A percentile compares a stretch with the other conserved stretches of the same genome.
These are phyloP conservation scores for Sambucus nigra DNA, from an alignment of 129 eudicot genomes.

Conservation along the genomic window DNA sequence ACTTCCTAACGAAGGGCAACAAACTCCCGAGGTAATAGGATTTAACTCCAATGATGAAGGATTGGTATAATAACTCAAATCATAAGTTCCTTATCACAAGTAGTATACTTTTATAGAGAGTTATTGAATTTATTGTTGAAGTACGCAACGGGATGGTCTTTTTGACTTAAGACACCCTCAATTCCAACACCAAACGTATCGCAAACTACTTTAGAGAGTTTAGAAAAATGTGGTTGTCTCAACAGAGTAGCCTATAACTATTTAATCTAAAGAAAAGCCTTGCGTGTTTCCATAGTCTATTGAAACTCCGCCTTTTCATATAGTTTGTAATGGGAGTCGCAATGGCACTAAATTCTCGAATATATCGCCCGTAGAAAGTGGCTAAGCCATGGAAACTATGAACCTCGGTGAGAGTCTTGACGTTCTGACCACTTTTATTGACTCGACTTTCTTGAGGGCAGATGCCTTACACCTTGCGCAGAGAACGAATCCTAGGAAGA, in stretches of 20 bases:
- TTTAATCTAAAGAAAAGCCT: background rate
- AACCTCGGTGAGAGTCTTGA: background rate
- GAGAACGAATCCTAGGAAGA: background rate
- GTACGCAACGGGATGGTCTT: background rate
- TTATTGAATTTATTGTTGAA: background rate
- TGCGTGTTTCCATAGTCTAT: background rate
- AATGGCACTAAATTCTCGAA: background rate
- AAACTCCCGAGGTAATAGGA: background rate
- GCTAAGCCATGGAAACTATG: background rate
- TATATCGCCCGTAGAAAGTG: background rate
- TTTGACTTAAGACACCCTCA: background rate
- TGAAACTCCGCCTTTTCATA: background rate
- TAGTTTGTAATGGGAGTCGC: background rate
- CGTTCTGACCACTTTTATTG: background rate
- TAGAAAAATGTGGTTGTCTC: background rate
- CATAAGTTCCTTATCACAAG: background rate
- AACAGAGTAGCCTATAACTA: background rate
- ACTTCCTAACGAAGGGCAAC: background rate
- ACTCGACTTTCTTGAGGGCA: no score
- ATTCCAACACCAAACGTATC: background rate
- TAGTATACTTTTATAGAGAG: background rate
- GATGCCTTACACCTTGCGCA: background rate
- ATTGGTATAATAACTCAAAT: background rate
- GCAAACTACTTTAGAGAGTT: background rate
- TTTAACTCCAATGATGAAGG: background rate